Conservation (phyloP, 1,284 basidiomycete species). For the Cronartium ribicola region DNA sequence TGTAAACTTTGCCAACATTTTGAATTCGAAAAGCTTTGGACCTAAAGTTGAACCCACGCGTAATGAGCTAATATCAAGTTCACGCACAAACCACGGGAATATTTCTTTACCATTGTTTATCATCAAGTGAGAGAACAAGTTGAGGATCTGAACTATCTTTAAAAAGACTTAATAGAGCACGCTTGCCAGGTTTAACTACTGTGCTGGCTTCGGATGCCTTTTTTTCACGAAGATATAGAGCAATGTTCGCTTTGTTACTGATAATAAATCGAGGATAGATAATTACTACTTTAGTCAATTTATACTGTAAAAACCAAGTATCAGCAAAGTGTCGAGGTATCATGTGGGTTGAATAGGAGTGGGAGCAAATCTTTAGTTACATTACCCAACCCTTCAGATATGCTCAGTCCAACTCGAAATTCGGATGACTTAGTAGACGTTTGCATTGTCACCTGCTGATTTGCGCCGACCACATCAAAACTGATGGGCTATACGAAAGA, state of each 20-base stretch:
- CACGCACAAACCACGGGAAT: not conserved
- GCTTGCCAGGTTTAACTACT: slow-evolving; percentile 32
- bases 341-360: not conserved
- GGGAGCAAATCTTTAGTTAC: slow-evolving; percentile 46
- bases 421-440: slow-evolving; percentile 69
- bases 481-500: slow-evolving; percentile 62
- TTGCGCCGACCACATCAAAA: slow-evolving; percentile 85
- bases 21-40: slow-evolving; percentile 42
- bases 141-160: slow-evolving; percentile 39
- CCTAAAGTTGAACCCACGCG: slow-evolving; percentile 6
- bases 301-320: slow-evolving; percentile 5
- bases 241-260: slow-evolving; percentile 31
- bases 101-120: slow-evolving; percentile 34
- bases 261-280: slow-evolving; percentile 42
- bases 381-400: slow-evolving; percentile 86
- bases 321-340: not conserved
- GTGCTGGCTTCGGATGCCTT: slow-evolving; percentile 27
- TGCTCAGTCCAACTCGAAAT: slow-evolving; percentile 82
- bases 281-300: slow-evolving; percentile 40
- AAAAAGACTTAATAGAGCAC: slow-evolving; percentile 32
- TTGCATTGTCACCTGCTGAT: slow-evolving; percentile 74
- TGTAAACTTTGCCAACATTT: slow-evolving; percentile 41
- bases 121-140: slow-evolving; percentile 36
- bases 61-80: not conserved
- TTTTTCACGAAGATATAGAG: slow-evolving; percentile 29